phyloP scores from a whole-genome alignment of 345 rosid genomes.

The Schrenkiella parvula region DNA sequence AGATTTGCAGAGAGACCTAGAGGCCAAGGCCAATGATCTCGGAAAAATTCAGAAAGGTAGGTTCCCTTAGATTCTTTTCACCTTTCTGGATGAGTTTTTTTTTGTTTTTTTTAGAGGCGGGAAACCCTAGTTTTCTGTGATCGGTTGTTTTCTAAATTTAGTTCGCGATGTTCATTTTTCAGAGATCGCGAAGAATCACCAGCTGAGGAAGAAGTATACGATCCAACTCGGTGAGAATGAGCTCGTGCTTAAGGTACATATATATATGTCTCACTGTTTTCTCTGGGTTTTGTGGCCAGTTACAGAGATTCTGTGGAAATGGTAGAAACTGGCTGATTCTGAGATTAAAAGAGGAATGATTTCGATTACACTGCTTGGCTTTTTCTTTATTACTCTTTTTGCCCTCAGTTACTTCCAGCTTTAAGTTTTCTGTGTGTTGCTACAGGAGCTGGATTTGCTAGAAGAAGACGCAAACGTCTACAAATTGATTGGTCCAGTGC shows the following conservation, averaged over 20 bases:
- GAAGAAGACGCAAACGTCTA: slow-evolving; percentile 87
- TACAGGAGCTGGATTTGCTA: slow-evolving; percentile 80
- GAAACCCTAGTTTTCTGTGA: slow-evolving; percentile 1
- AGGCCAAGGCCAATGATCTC: slow-evolving; percentile 74
- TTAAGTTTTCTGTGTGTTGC: background rate
- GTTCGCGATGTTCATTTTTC: background rate
- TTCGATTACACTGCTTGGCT: background rate
- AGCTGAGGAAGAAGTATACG: slow-evolving; percentile 89
- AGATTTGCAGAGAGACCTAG: slow-evolving; percentile 80
- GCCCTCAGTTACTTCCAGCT: background rate
- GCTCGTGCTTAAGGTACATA: slow-evolving; percentile 78
- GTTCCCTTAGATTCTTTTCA: background rate
- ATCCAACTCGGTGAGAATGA: slow-evolving; percentile 96
- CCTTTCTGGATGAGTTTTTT: background rate
- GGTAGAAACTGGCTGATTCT: background rate
- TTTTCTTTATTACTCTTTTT: background rate
- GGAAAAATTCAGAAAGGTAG: slow-evolving; percentile 82
- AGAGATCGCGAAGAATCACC: slow-evolving; percentile 89
- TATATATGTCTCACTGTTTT: slow-evolving; percentile 6
- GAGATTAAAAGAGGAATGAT: background rate
- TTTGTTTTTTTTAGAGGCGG: background rate
- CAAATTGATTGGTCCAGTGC: slow-evolving; percentile 94
- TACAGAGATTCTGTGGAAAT: background rate
- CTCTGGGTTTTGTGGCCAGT: background rate
- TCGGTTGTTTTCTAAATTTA: background rate